Percentiles rank a stretch among this genome's conserved stretches.
These are phyloP conservation scores for Kingdonia uniflora DNA, from an alignment of 164 flowering plant genomes.

Conservation along the genomic window DNA sequence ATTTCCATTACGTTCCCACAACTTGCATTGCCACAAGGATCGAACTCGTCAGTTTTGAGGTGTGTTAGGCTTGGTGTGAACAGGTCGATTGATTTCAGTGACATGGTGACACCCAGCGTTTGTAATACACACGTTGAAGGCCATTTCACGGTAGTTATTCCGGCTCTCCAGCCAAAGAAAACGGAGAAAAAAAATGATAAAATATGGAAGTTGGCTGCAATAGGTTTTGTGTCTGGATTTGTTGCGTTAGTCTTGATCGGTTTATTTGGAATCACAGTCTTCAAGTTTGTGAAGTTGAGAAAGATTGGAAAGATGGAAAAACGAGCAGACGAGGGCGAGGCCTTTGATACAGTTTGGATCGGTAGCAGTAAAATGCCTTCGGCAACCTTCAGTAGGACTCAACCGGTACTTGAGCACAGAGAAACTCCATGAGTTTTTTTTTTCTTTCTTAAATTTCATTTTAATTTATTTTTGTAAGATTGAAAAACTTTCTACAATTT, in stretches of 20 bases:
- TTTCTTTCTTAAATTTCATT: neutral
- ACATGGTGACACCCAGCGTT: constrained; percentile 13
- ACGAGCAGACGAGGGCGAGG: constrained; percentile 38
- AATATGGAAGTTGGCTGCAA: constrained; percentile 30
- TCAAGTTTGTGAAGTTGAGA: constrained; percentile 23
- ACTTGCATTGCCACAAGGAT: neutral
- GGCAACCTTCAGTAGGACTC: constrained; percentile 49
- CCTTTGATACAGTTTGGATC: constrained; percentile 46
- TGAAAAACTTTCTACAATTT: no score
- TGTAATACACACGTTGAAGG: constrained; percentile 32
- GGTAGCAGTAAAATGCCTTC: constrained; percentile 49
- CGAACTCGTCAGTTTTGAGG: constrained; percentile 10
- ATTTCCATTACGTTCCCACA: constrained; percentile 26
- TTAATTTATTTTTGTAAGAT: neutral
- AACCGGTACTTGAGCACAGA: constrained; percentile 42
- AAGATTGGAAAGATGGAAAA: constrained; percentile 39
- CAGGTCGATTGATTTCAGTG: constrained; percentile 28
- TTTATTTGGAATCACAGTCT: constrained; percentile 15
- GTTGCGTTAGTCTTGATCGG: constrained; percentile 25
- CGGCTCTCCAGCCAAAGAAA: neutral
- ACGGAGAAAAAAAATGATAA: constrained; percentile 13
- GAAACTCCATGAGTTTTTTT: constrained; percentile 25
- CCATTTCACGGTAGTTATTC: constrained; percentile 35
- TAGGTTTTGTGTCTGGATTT: constrained; percentile 28
- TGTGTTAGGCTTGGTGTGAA: constrained; percentile 40